phyloP scores from a whole-genome alignment of 2,329 filamentous ascomycete species.

The Arthrocladium fulminans region DNA sequence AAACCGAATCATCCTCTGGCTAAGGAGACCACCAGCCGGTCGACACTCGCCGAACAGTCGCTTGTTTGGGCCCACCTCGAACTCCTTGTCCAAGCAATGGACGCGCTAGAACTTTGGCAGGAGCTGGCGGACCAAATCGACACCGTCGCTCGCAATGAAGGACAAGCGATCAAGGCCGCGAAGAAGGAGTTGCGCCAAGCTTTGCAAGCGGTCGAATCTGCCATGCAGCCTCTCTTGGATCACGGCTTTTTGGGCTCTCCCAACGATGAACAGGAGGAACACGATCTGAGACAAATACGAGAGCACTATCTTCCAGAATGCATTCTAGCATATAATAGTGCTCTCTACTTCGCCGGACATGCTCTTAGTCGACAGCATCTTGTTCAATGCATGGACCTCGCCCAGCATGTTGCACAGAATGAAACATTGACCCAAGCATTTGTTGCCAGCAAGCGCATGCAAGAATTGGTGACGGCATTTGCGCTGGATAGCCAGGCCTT shows the following conservation, averaged over 20 bases:
- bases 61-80: conserved; percentile 62
- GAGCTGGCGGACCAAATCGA: conserved; percentile 42
- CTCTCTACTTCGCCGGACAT: conserved; percentile 69
- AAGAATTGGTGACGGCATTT: conserved; percentile 66
- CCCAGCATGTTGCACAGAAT: conserved; percentile 63
- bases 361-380: conserved; percentile 66
- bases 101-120: conserved; percentile 59
- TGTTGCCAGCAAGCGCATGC: conserved; percentile 56
- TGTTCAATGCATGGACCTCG: conserved; percentile 78
- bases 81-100: conserved; percentile 55
- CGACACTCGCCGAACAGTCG: conserved; percentile 46
- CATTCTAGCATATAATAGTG: conserved; percentile 72
- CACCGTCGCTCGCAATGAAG: conserved; percentile 24
- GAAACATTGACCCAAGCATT: conserved; percentile 60
- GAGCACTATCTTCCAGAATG: conserved; percentile 76
- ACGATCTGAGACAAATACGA: conserved; percentile 57
- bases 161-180: conserved; percentile 39
- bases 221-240: conserved; percentile 52
- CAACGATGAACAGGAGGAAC: conserved; percentile 43
- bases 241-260: conserved; percentile 53
- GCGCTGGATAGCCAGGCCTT: conserved; percentile 68
- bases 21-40: conserved; percentile 30
- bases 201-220: conserved; percentile 47
- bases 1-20: conserved; percentile 25
- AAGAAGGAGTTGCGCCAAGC: conserved; percentile 47